Evolutionary conservation across 73 alveolate genomes (phyloP), one percentile per base, ranked within the genome.

Genomic region (Paraurostyla sp.): DNA sequence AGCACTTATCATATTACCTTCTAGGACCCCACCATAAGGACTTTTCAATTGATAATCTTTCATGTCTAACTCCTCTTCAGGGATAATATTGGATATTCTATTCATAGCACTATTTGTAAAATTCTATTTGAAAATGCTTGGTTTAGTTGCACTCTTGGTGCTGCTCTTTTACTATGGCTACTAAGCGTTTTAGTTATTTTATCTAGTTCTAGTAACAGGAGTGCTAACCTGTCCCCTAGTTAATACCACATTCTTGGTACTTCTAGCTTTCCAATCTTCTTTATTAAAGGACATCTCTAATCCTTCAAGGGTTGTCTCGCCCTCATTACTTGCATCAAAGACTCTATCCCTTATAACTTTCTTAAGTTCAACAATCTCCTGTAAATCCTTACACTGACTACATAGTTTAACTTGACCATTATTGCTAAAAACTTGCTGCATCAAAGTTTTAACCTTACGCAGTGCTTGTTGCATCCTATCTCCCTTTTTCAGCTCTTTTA

Each of bases 281-380:
- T 78, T 51, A 52, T 50, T 52, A 38, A 54, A 78, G 6, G 78
- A 54, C 78, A 78, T 54, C 38, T 78, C 89, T 16, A 73, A 27
- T 11, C 54, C 51, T 0, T 43, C 57, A 23, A 73, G 9, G 13
- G 57, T 73, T 2, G 32, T 33, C 9, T 42, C 71, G 15, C 82
- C 82, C 42, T 73, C 87, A n/a, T 43, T 43, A 50, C 87, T 73
- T 29, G 16, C 71, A 73, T 73, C 87, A 50, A 73, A 73, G 48
- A 73, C 87, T 50, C 87, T 42, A 22, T 73, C 87, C 27, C 36
- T 73, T 16, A 73, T 50, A 25, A 45, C 38, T 30, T 35, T 73
- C 56, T 45, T 45, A 0, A 73, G 49, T 11, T 73, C 87, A 27
- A 9, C 7, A 54, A 78, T 78, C 32, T 49, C 76, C 33, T 32